Conservation (phyloP, 805 yeast species). For the Candida ascalaphidarum region DNA sequence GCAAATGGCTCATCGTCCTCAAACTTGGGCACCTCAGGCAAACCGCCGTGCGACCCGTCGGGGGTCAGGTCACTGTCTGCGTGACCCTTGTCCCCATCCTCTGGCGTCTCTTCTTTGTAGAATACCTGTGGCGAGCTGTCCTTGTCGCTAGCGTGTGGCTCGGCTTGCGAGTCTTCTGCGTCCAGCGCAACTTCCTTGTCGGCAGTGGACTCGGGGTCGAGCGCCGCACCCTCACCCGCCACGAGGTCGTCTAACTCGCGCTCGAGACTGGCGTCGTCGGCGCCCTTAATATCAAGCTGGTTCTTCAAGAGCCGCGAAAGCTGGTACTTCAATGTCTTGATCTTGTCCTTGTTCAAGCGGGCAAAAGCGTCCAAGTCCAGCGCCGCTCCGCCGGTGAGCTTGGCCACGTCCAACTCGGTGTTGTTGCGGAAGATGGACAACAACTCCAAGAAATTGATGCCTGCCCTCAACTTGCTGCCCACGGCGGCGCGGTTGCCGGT, state of each 20-base stretch:
- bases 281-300: conserved; percentile 13
- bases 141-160: too few relatives aligned
- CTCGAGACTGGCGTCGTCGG: conserved; percentile 11
- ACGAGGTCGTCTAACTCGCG: conserved; percentile 18
- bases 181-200: background rate
- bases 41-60: too few relatives aligned
- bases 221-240: background rate
- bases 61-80: too few relatives aligned
- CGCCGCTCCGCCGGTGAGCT: conserved; percentile 53
- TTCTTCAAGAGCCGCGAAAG: conserved; percentile 30
- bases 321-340: conserved; percentile 38
- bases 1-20: background rate
- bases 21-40: conserved; percentile 6
- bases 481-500: conserved; percentile 38
- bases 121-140: too few relatives aligned
- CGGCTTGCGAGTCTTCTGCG: background rate
- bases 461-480: conserved; percentile 44
- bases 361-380: conserved; percentile 52
- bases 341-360: conserved; percentile 38
- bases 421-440: conserved; percentile 24
- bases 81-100: too few relatives aligned
- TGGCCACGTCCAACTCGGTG: conserved; percentile 24
- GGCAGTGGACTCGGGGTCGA: background rate
- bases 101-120: too few relatives aligned
- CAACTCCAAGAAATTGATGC: conserved; percentile 44